phyloP scores from a whole-genome alignment of 352 stramenopile species.

The Saprolegnia parasitica region DNA sequence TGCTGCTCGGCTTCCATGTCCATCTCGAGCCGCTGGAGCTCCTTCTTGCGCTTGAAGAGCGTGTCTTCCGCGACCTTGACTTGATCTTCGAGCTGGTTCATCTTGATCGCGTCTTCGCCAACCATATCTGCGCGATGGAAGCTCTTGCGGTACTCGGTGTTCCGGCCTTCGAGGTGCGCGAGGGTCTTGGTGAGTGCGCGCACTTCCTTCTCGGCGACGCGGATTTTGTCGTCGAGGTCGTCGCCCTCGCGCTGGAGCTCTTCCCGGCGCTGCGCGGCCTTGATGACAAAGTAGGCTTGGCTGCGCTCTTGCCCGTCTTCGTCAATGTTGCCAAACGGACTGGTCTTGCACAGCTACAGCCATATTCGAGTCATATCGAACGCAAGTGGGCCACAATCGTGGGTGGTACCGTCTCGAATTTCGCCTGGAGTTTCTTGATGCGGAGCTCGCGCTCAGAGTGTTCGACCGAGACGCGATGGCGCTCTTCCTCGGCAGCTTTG shows the following conservation, averaged over 20 bases:
- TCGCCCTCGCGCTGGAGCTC: conserved; percentile 94
- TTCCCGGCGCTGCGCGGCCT: conserved; percentile 91
- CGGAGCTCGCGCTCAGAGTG: conserved; percentile 78
- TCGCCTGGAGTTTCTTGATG: conserved; percentile 90
- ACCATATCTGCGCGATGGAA: conserved; percentile 89
- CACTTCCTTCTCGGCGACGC: conserved; percentile 90
- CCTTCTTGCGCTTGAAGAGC: conserved; percentile 93
- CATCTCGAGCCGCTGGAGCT: conserved; percentile 86
- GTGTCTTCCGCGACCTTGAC: conserved; percentile 78
- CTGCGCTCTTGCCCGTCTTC: conserved; percentile 74
- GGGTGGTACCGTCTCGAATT: conserved; percentile 82
- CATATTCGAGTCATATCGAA: too few species aligned
- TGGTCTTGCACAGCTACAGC: conserved; percentile 60
- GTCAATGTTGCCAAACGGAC: conserved; percentile 50
- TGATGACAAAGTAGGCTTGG: conserved; percentile 95
- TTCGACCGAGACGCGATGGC: conserved; percentile 91
- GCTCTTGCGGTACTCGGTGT: conserved; percentile 92
- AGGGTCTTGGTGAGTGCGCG: conserved; percentile 91
- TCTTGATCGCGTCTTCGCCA: conserved; percentile 76
- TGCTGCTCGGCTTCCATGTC: conserved; percentile 71
- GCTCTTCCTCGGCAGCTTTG: conserved; percentile 88
- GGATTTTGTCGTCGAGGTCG: conserved; percentile 93
- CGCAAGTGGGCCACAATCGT: background rate
- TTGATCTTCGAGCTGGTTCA: conserved; percentile 85
- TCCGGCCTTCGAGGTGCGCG: conserved; percentile 87